Conservation (phyloP, 169 alveolate genomes). For the Amoebophrya sp. region DNA sequence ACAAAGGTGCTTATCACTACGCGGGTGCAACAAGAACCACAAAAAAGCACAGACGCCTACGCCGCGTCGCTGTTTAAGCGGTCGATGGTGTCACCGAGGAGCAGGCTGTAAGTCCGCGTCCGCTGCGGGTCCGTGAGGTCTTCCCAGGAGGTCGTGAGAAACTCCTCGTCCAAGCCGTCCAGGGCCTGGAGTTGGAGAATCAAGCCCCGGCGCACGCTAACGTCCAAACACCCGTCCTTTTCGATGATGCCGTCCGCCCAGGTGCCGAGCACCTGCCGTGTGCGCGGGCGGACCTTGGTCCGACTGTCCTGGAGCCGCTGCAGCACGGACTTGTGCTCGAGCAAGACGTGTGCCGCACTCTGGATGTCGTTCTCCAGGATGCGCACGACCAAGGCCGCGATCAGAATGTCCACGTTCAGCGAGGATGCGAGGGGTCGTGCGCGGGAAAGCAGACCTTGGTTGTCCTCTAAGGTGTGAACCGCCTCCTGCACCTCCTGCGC, state of each 20-base stretch:
- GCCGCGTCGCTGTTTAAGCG: neutral
- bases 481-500: neutral
- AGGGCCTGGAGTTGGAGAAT: neutral
- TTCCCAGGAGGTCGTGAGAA: neutral
- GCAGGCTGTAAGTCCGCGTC: neutral
- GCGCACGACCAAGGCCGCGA: neutral
- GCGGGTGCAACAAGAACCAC: no score
- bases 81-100: neutral
- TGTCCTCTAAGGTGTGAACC: neutral
- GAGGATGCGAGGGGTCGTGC: neutral
- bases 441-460: neutral
- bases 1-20: no score
- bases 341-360: neutral
- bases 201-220: neutral
- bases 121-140: neutral
- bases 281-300: neutral
- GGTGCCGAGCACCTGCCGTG: neutral
- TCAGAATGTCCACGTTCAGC: neutral
- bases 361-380: neutral
- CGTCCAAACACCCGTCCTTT: slow-evolving; percentile 12
- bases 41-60: no score
- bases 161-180: neutral
- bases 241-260: slow-evolving; percentile 18
- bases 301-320: neutral
- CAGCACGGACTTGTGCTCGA: neutral